phyloP scores from a whole-genome alignment of 1,284 basidiomycete genomes.

The Coniferiporia weirii region DNA sequence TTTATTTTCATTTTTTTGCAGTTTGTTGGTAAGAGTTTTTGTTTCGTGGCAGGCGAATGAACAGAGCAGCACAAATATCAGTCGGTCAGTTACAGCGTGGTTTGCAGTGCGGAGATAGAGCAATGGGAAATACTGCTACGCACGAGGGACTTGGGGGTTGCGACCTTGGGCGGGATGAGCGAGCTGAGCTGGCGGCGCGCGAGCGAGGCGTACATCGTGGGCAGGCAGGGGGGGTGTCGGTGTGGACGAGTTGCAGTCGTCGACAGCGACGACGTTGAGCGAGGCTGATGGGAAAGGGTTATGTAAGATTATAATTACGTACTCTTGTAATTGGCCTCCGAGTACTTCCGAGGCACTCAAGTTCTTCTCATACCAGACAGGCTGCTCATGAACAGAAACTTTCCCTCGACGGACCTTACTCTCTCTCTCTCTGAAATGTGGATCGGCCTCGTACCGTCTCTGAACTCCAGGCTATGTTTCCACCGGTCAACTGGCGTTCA shows the following conservation, averaged over 20 bases:
- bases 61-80: conserved; percentile 12
- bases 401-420: no score
- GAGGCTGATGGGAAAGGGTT: not conserved
- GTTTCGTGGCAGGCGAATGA: not conserved
- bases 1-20: not conserved
- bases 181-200: conserved; percentile 76
- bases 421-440: no score
- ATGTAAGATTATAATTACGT: not conserved
- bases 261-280: not conserved
- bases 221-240: not conserved
- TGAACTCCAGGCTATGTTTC: no score
- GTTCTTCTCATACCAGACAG: no score
- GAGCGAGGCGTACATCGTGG: conserved; percentile 74
- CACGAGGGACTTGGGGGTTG: conserved; percentile 84
- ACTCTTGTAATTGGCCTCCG: no score
- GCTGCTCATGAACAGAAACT: no score
- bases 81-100: not conserved
- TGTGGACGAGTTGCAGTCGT: not conserved
- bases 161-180: conserved; percentile 92
- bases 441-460: no score
- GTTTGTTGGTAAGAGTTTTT: not conserved
- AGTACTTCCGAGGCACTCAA: no score
- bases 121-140: conserved; percentile 26
- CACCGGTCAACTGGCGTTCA: no score
- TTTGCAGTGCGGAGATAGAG: not conserved